Percentiles rank a stretch among this genome's conserved stretches.
These are phyloP conservation scores for Chlorociboria aeruginascens DNA, from an alignment of 495 filamentous ascomycete genomes.

Conservation along the genomic window DNA sequence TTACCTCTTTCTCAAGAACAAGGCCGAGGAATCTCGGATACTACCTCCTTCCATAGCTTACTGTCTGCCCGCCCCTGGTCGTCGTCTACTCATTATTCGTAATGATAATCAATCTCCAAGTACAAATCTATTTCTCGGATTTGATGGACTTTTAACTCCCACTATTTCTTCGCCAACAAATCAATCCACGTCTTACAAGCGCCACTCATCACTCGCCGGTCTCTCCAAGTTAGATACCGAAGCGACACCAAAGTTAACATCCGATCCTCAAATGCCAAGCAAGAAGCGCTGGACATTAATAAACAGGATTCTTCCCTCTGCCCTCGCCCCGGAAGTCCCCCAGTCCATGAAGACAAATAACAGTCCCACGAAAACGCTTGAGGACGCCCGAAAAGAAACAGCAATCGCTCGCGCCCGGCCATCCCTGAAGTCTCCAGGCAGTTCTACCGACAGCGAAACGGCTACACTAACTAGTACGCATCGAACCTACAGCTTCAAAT, in stretches of 20 bases:
- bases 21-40: conserved; percentile 40
- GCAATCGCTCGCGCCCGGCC: conserved; percentile 18
- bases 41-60: conserved; percentile 65
- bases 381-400: conserved; percentile 18
- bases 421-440: conserved; percentile 16
- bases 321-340: conserved; percentile 22
- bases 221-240: conserved; percentile 6
- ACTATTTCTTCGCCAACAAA: conserved; percentile 16
- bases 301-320: conserved; percentile 52
- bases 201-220: conserved; percentile 22
- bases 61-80: conserved; percentile 79
- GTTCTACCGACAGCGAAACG: conserved; percentile 19
- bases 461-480: conserved; percentile 24
- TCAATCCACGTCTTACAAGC: conserved; percentile 27
- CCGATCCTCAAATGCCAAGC: conserved; percentile 13
- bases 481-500: conserved; percentile 60
- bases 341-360: conserved; percentile 30
- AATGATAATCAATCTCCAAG: conserved; percentile 44
- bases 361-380: conserved; percentile 15
- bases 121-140: conserved; percentile 47
- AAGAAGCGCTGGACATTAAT: conserved; percentile 63
- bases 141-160: conserved; percentile 45
- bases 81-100: conserved; percentile 82
- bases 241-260: conserved; percentile 6
- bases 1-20: conserved; percentile 61